Evolutionary conservation across 2,329 filamentous ascomycete species (phyloP).

Genomic region (Paraphoma chrysanthemicola): DNA sequence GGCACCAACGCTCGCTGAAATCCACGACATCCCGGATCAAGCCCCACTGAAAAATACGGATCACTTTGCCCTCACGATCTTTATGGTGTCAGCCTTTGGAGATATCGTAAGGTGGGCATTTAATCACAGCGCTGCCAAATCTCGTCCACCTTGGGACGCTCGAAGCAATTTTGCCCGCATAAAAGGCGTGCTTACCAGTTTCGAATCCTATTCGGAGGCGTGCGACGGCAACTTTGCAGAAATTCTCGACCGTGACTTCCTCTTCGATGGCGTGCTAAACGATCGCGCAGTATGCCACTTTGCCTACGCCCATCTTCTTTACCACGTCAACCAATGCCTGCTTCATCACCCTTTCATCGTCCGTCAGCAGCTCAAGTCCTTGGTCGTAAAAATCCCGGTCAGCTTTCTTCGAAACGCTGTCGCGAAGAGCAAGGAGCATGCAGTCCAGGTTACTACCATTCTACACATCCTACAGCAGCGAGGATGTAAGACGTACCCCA

Average conservation of each 20-base stretch:
- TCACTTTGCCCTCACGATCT: slow-evolving; percentile 30
- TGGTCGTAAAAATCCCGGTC: slow-evolving; percentile 30
- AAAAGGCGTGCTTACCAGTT: slow-evolving; percentile 38
- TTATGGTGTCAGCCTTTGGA: slow-evolving; percentile 40
- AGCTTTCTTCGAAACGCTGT: slow-evolving; percentile 40
- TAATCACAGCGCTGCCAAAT: slow-evolving; percentile 4
- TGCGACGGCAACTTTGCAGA: slow-evolving; percentile 25
- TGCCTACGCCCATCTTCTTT: slow-evolving; percentile 42
- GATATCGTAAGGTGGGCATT: slow-evolving; percentile 38
- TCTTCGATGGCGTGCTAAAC: slow-evolving; percentile 16
- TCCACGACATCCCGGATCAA: slow-evolving; percentile 1
- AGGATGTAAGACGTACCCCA: slow-evolving; percentile 31
- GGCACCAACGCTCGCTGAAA: neutral
- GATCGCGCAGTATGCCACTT: slow-evolving; percentile 30
- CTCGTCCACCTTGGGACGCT: slow-evolving; percentile 45
- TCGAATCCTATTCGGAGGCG: slow-evolving; percentile 38
- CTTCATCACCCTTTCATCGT: slow-evolving; percentile 48
- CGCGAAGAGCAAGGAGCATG: slow-evolving; percentile 36
- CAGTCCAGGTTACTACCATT: slow-evolving; percentile 34
- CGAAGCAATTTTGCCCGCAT: slow-evolving; percentile 44
- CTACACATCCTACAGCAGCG: slow-evolving; percentile 21
- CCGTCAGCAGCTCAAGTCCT: slow-evolving; percentile 29
- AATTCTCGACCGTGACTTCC: slow-evolving; percentile 13
- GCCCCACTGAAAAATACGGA: slow-evolving; percentile 2
- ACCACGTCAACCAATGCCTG: slow-evolving; percentile 46